Base-by-base conservation (phyloP, 179 eudicot genomes). In the Gypsophila paniculata region DNA sequence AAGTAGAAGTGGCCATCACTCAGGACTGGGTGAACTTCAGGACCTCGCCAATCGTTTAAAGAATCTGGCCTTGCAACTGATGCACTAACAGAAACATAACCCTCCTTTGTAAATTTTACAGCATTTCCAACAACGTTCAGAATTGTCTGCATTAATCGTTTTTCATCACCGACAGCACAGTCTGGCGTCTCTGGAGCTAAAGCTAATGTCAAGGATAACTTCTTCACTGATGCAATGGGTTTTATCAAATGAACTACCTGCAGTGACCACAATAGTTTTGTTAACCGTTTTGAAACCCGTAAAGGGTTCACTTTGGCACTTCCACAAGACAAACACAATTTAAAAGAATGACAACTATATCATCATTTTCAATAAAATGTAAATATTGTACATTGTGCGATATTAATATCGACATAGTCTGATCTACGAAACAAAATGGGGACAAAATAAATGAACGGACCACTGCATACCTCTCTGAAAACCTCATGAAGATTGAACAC, bases 391-490 rank as follows among this genome's bases (percentile, higher is more conserved):
- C n/a, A n/a, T n/a, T n/a, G n/a, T n/a, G n/a, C n/a, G n/a, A n/a
- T n/a, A n/a, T n/a, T n/a, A n/a, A n/a, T n/a, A n/a, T n/a, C n/a
- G n/a, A n/a, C n/a, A n/a, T n/a, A n/a, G n/a, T n/a, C n/a, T n/a
- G n/a, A n/a, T n/a, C n/a, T n/a, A n/a, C n/a, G n/a, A n/a, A n/a
- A n/a, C n/a, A n/a, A n/a, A n/a, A n/a, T n/a, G n/a, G n/a, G n/a
- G n/a, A n/a, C n/a, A n/a, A n/a, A n/a, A n/a, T n/a, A n/a, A n/a
- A n/a, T n/a, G n/a, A n/a, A n/a, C n/a, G n/a, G n/a, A n/a, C n/a
- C n/a, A n/a, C n/a, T n/a, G n/a, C n/a, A n/a, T 81, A 93, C 98
- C 97, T 93, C 89, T 79, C 79, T 77, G 79, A 93, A 89, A 69
- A 87, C 82, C 48, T 78, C 91, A 69, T 86, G 98, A 69, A 93